Base-by-base conservation (phyloP, 2,329 filamentous ascomycete genomes). In the Claviceps pusilla region DNA sequence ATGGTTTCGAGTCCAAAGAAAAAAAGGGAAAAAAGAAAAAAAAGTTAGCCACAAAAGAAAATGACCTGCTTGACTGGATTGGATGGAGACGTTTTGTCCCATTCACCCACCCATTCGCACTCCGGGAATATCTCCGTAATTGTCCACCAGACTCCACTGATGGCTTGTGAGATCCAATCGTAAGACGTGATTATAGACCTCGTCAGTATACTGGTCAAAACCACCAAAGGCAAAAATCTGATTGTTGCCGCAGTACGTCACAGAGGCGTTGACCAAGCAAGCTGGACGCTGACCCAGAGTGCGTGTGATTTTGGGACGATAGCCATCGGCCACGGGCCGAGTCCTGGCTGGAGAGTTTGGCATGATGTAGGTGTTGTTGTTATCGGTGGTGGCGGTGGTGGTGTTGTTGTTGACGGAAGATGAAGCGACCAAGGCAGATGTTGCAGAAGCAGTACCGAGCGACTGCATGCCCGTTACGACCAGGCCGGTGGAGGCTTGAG, bases 201-300 rank as follows among this genome's bases (percentile, higher is more conserved):
- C 93, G 68, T 98, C 93, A 0, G 93, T 98, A 66, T 95, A 97
- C 69, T 97, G 91, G 66, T 98, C 93, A 65, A 98, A 98, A 19
- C 93, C 93, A 47, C 93, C 93, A 74, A 98, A 98, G 11, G 91
- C 93, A 70, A 94, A 97, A 62, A 98, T 97, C 69, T 93, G 84
- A 67, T 97, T 93, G 71, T 95, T 93, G 56, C 90, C 90, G 64
- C 93, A 95, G 68, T 95, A 96, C n/a, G 93, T 98, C 57, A 97
- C 91, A 0, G 93, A 97, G 52, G 93, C 93, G 74, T 98, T 98
- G 61, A 98, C 91, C 51, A 98, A 77, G 66, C 91, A 97, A 41
- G 93, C 90, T 42, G 93, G 93, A 60, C 90, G 82, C 70, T 88
- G 83, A 49, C 86, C 86, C 50, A 86, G 74, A 12, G 86, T 87